Percentiles rank a stretch among this genome's conserved stretches.
phyloP scores from a whole-genome alignment of 352 stramenopile genomes.

The Phytophthora europaea region DNA sequence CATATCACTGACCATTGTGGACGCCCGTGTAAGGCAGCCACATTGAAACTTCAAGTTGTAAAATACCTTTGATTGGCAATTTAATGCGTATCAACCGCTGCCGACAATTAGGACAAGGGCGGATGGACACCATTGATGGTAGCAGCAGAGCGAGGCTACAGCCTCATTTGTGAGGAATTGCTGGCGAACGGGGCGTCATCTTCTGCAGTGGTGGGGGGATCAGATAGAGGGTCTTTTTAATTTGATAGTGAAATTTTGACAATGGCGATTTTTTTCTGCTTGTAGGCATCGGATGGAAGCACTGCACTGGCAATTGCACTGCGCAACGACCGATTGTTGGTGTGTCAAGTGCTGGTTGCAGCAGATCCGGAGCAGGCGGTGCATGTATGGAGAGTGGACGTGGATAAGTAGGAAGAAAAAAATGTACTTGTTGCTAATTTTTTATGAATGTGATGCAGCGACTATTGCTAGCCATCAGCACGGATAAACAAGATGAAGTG shows the following conservation, averaged over 20 bases:
- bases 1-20: constrained; percentile 25
- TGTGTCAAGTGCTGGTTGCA: constrained; percentile 46
- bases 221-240: background rate
- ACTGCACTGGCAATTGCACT: constrained; percentile 39
- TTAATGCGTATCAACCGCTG: constrained; percentile 1
- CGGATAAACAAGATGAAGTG: constrained; percentile 38
- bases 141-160: constrained; percentile 39
- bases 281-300: constrained; percentile 27
- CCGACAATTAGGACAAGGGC: constrained; percentile 35
- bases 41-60: background rate
- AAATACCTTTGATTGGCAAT: background rate
- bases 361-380: constrained; percentile 38
- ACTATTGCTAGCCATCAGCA: constrained; percentile 38
- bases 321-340: constrained; percentile 24
- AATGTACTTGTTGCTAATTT: background rate
- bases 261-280: background rate
- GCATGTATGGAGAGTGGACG: constrained; percentile 22
- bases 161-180: constrained; percentile 48
- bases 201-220: constrained; percentile 26
- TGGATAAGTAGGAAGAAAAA: background rate
- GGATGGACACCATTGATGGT: constrained; percentile 46
- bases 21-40: constrained; percentile 20
- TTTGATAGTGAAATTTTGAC: background rate
- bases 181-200: constrained; percentile 36
- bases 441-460: constrained; percentile 13